A percentile compares a stretch with the other conserved stretches of the same genome.
Conservation (phyloP, 2,329 filamentous ascomycete species). For the Thelonectria discophora region DNA sequence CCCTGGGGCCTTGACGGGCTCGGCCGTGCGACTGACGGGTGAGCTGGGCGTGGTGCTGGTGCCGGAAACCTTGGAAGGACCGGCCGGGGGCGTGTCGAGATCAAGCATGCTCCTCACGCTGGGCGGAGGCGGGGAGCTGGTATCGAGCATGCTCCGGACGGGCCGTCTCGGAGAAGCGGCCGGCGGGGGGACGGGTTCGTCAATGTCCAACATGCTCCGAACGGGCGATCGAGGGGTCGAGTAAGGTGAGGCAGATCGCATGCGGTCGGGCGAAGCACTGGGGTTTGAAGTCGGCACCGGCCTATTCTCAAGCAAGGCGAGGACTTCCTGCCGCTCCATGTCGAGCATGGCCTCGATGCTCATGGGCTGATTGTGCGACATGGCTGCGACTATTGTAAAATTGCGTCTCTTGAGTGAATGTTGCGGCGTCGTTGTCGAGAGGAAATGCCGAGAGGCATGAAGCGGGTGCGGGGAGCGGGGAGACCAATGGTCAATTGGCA, state of each 20-base stretch:
- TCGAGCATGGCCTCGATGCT: slow-evolving; percentile 81
- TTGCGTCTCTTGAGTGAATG: slow-evolving; percentile 7
- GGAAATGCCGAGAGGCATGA: slow-evolving; percentile 1
- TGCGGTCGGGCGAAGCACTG: slow-evolving; percentile 45
- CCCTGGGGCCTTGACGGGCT: slow-evolving; percentile 32
- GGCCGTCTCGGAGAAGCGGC: slow-evolving; percentile 59
- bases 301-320: slow-evolving; percentile 71
- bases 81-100: slow-evolving; percentile 49
- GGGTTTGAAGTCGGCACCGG: slow-evolving; percentile 40
- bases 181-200: slow-evolving; percentile 29
- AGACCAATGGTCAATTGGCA: slow-evolving; percentile 6
- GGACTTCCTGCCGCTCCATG: slow-evolving; percentile 78
- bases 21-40: slow-evolving; percentile 34
- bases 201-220: slow-evolving; percentile 57
- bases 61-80: slow-evolving; percentile 38
- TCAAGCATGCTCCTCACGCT: slow-evolving; percentile 64
- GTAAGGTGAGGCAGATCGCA: slow-evolving; percentile 63
- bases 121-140: slow-evolving; percentile 50
- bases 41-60: slow-evolving; percentile 48
- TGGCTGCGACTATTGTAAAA: slow-evolving; percentile 34
- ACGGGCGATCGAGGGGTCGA: slow-evolving; percentile 70
- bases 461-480: slow-evolving; percentile 23
- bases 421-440: not conserved
- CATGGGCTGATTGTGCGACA: slow-evolving; percentile 61
- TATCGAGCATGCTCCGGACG: slow-evolving; percentile 62